Conservation (phyloP, 257 asterid species). For the Ilex asprella region DNA sequence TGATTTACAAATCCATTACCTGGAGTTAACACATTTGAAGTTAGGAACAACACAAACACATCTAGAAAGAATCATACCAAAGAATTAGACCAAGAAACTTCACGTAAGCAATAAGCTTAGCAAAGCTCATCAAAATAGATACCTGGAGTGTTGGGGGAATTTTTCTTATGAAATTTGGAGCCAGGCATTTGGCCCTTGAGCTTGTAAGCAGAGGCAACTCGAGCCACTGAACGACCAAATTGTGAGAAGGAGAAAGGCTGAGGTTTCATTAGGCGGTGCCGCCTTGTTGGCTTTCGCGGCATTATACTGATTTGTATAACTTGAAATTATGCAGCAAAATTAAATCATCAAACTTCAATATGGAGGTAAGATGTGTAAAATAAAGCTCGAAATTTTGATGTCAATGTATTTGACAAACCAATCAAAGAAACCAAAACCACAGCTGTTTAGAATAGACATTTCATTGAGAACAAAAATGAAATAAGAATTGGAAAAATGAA, state of each 20-base stretch:
- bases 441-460: too few relatives aligned
- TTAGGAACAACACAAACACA: conserved; percentile 6
- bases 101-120: conserved; percentile 7
- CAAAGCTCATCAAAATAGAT: conserved; percentile 6
- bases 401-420: too few relatives aligned
- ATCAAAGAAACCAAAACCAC: too few relatives aligned
- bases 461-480: too few relatives aligned
- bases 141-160: conserved; percentile 36
- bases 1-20: conserved; percentile 28
- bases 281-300: conserved; percentile 45
- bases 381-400: too few relatives aligned
- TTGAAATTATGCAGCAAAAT: neutral
- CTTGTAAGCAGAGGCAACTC: conserved; percentile 31
- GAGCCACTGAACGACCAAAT: conserved; percentile 56
- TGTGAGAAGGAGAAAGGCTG: conserved; percentile 60
- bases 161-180: conserved; percentile 18
- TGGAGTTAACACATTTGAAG: conserved; percentile 12
- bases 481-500: too few relatives aligned
- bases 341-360: neutral
- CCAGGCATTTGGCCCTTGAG: conserved; percentile 22
- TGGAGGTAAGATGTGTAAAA: too few relatives aligned
- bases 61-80: neutral
- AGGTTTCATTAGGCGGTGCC: conserved; percentile 16
- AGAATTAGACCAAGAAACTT: neutral
- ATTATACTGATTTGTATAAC: conserved; percentile 21